Base-by-base conservation (phyloP, 805 yeast species). In the Sugiyamaella qingdaonensis region DNA sequence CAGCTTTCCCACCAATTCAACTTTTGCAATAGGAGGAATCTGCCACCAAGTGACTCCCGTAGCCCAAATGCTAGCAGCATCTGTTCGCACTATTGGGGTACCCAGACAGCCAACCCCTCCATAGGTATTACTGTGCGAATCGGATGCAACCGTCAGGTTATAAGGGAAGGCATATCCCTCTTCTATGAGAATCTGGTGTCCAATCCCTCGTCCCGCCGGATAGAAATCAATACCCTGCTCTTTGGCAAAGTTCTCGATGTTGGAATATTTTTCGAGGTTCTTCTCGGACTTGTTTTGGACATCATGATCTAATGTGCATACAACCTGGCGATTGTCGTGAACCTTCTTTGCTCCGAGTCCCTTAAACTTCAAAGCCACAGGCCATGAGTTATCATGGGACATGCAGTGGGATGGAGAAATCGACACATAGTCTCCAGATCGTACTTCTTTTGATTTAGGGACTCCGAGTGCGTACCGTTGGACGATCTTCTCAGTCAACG, bases 1-100 rank as follows among this genome's bases (percentile, higher is more conserved):
- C 54, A 94, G 78, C 60, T 79, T 70, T 42, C 97, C 97, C 59
- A 78, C 75, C 52, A 94, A 78, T 68, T 88, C 95, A 9, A 94
- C 98, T 64, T 84, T 82, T 34, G 98, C 99, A 21, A 94, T 98
- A 0, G 99, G 98, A 2, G 99, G 99, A 52, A 94, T 88, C 79
- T 95, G 99, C 99, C 99, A 94, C 99, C 99, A 94, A 2, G 99
- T 94, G 73, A 90, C 95, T 39, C 98, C 98, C 0, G 99, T 94
- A 10, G 99, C 98, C 99, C 99, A 94, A 60, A 94, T 92, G 9
- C 97, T 82, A 2, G 99, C 99, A 19, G 98, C 99, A 71, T 94
- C 99, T 0, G 99, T 94, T 71, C 99, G 81, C 53, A 94, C 99
- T 52, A 94, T 86, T 9, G 99, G 98, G 2, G 99, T 95, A 49